These are phyloP conservation scores for Beauveria bassiana DNA, from an alignment of 2,329 filamentous ascomycete species.

Conservation along the genomic window DNA sequence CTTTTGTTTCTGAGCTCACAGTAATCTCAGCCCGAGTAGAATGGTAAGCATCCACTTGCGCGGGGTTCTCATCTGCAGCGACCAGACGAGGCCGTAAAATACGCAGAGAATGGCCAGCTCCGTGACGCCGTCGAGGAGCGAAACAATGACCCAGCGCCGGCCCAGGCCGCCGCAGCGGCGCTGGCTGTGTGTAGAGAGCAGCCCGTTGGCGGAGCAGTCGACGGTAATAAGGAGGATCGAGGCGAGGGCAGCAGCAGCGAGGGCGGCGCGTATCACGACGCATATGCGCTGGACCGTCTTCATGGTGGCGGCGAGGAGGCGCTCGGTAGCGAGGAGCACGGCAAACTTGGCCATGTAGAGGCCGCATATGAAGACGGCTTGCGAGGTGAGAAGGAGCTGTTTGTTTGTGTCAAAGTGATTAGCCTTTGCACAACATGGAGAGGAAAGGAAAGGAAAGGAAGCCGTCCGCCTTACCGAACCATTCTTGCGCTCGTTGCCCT, in stretches of 20 bases:
- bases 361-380: conserved; percentile 11
- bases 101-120: conserved; percentile 3
- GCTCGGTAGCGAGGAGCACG: conserved; percentile 14
- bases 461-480: conserved; percentile 3
- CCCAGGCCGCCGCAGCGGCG: not conserved
- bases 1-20: not conserved
- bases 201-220: not conserved
- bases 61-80: not conserved
- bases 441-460: not conserved
- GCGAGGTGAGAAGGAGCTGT: conserved; percentile 11
- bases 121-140: conserved; percentile 2
- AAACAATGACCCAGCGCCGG: conserved; percentile 1
- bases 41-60: conserved; percentile 7
- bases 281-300: conserved; percentile 12
- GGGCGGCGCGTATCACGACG: conserved; percentile 1
- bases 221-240: conserved; percentile 8
- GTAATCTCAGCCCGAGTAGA: not conserved
- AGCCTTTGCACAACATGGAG: not conserved
- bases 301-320: conserved; percentile 14
- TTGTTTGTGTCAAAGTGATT: not conserved
- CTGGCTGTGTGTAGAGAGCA: not conserved
- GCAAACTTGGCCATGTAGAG: conserved; percentile 16
- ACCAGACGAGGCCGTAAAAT: conserved; percentile 10
- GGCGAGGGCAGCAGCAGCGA: conserved; percentile 6
- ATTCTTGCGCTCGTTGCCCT: conserved; percentile 6